Evolutionary conservation across 2,329 filamentous ascomycete species (phyloP).

Genomic region (Colletotrichum viniferum): DNA sequence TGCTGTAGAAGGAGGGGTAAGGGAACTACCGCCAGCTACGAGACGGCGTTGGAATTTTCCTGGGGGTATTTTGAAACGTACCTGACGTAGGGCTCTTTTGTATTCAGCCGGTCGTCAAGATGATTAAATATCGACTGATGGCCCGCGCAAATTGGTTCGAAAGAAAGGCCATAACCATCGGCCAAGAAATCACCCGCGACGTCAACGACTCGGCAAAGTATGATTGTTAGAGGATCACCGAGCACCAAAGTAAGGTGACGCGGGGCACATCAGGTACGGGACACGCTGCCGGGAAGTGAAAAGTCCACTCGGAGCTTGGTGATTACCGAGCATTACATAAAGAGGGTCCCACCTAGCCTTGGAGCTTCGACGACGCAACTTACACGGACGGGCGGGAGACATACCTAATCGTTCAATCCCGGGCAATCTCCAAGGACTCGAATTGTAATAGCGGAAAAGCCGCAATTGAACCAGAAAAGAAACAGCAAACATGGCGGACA

Average conservation of each 20-base stretch:
- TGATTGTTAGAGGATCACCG: background rate
- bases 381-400: background rate
- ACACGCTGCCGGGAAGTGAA: background rate
- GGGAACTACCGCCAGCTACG: background rate
- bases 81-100: background rate
- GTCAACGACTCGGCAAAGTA: background rate
- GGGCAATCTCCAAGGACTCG: background rate
- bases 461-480: background rate
- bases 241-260: background rate
- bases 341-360: background rate
- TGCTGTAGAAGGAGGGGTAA: background rate
- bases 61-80: background rate
- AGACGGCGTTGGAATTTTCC: background rate
- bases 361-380: background rate
- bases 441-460: background rate
- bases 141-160: background rate
- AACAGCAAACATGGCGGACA: background rate
- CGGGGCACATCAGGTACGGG: background rate
- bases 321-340: conserved; percentile 24
- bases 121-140: background rate
- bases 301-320: background rate
- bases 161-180: background rate
- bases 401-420: background rate
- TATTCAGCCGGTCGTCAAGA: background rate
- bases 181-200: background rate